A percentile compares a stretch with the other conserved stretches of the same genome.
Conservation (phyloP, 192 early-diverging fungal species). For the Rhizoclosmatium sp. region DNA sequence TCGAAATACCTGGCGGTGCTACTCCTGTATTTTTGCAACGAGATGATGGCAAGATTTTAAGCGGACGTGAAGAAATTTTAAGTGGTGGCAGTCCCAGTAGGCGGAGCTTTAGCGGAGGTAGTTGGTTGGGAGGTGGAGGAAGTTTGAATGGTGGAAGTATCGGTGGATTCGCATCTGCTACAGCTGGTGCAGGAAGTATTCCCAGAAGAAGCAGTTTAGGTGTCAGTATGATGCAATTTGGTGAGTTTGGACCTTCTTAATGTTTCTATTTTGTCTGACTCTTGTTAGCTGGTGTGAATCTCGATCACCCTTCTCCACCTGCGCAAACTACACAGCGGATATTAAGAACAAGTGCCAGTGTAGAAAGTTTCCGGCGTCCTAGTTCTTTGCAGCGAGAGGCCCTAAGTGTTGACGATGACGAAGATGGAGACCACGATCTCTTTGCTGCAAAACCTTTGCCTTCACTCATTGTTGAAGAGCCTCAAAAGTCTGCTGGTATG, state of each 20-base stretch:
- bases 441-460: neutral
- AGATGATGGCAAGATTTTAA: neutral
- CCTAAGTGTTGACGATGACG: neutral
- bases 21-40: neutral
- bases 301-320: neutral
- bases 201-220: neutral
- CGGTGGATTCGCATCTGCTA: neutral
- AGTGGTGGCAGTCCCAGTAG: neutral
- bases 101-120: neutral
- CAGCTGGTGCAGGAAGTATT: neutral
- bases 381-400: neutral
- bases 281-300: neutral
- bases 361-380: neutral
- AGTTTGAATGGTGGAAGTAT: neutral
- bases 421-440: neutral
- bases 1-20: slow-evolving; percentile 4
- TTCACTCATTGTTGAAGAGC: neutral
- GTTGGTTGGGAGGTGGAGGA: neutral
- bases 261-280: neutral
- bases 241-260: slow-evolving; percentile 1
- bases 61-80: neutral
- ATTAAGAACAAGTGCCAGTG: neutral
- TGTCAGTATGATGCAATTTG: slow-evolving; percentile 13
- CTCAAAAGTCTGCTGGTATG: neutral
- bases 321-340: neutral